Evolutionary conservation across 108 stramenopile genomes (phyloP).

Genomic region (Asterionellopsis glacialis): DNA sequence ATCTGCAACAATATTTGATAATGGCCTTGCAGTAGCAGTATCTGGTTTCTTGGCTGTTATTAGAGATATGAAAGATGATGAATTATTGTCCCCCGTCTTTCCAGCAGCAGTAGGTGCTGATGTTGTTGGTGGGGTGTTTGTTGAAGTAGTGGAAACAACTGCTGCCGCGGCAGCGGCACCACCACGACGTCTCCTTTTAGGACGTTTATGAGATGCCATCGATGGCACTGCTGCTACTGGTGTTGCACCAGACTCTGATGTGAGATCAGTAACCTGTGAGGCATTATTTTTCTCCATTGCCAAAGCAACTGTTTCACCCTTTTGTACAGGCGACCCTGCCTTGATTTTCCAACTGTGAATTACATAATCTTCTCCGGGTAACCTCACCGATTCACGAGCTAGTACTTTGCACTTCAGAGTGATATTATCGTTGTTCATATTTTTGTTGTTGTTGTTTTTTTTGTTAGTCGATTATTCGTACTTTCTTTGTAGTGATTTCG

Average conservation of each 20-base stretch:
- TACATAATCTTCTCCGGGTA: slow-evolving; percentile 15
- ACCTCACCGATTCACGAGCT: too few relatives aligned
- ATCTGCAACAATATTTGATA: neutral
- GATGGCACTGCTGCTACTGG: neutral
- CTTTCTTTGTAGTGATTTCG: too few relatives aligned
- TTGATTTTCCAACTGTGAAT: slow-evolving; percentile 22
- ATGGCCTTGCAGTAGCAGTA: neutral
- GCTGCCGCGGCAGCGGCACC: slow-evolving; percentile 2
- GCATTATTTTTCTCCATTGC: slow-evolving; percentile 6
- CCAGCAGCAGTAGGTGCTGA: neutral
- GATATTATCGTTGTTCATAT: too few relatives aligned
- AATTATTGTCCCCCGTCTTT: neutral
- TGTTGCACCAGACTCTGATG: slow-evolving; percentile 5
- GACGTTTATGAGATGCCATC: slow-evolving; percentile 4
- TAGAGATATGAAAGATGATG: neutral
- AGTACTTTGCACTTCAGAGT: too few relatives aligned
- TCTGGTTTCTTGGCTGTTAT: neutral
- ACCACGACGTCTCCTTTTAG: slow-evolving; percentile 1
- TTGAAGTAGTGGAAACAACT: neutral
- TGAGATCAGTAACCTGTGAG: neutral
- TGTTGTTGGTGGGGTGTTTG: slow-evolving; percentile 5
- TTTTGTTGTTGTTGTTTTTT: too few relatives aligned
- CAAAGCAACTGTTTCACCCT: slow-evolving; percentile 31
- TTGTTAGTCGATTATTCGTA: too few relatives aligned
- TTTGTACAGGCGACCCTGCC: slow-evolving; percentile 16